Base-by-base conservation (phyloP, 2,329 filamentous ascomycete genomes). In the Aspergillus fumigatus region DNA sequence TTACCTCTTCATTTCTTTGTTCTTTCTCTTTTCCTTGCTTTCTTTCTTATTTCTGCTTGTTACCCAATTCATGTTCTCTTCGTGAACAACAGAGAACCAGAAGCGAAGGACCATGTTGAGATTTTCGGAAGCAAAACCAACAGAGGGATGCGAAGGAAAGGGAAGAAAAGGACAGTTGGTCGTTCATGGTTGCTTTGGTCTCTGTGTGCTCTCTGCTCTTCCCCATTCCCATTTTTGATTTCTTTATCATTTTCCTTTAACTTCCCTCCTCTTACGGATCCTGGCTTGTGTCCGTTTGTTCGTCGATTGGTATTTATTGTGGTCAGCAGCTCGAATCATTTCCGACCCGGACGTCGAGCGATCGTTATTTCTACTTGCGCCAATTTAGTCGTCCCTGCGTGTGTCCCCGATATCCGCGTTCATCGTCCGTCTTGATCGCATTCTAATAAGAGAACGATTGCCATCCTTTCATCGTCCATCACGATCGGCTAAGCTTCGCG, bases 291-390 rank as follows among this genome's bases (percentile, higher is more conserved):
- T 25, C 26, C 23, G 21, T 23, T 47, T 26, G 11, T 14, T 47
- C 43, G 17, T 52, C 60, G 56, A 52, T 61, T 65, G 64, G 59
- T 67, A 64, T 68, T 68, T 60, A 68, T 66, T 51, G 49, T 65
- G 62, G 57, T 63, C 62, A 67, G 65, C 65, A 65, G 63, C 66
- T 63, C 62, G 61, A 64, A 62, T 61, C 56, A 54, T 58, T 50
- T 40, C 61, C 66, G 66, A 65, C 64, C 64, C 66, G 59, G 59
- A 64, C 62, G 60, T 64, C 65, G 64, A 63, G 59, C 62, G 58
- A 62, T 57, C 59, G 56, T 60, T 64, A 60, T 55, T 55, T 52
- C 53, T 48, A 53, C 47, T 51, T 52, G 45, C 62, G 60, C 62
- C 62, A 59, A 52, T 60, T 58, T 55, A 59, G 47, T 64, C 66